Evolutionary conservation across 768 basidiomycete species (phyloP), one percentile per base, ranked within the genome.

Genomic region (Pleurotus giganteus): DNA sequence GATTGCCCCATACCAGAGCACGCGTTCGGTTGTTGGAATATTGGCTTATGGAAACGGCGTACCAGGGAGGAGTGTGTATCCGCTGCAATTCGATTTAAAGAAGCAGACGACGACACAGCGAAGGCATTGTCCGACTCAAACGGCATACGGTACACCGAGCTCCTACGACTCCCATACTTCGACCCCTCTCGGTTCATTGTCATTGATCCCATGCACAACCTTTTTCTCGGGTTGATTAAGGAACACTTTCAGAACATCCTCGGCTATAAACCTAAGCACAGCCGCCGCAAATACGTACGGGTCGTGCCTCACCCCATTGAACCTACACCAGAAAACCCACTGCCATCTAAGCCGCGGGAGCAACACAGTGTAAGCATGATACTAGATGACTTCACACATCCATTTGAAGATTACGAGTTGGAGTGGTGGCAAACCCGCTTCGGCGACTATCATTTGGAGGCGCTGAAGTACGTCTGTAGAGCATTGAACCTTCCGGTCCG

Each of bases 121-220:
- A 51, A 60, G 59, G 44, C 58, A 60, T 21, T 55, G 31, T 9
- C 68, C 54, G 54, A 58, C 31, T 39, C 53, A 13, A 37, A 59
- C 46, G 66, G 66, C 13, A 11, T 44, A 44, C n/a, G 54, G 34
- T 17, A 44, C 23, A 57, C 56, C 26, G 42, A 66, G 13, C 55
- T 65, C 2, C 55, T 57, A 12, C 17, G 50, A 5, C 43, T 69
- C 4, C 61, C 65, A 0, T 68, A 69, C 57, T 69, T 66, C 66
- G 51, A 65, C 19, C 60, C 58, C 9, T 59, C 56, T 2, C 15
- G 15, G 2, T 61, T 59, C 15, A 3, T 58, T 0, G 56, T 61
- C 1, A 47, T 68, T 4, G 63, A 69, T 17, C 34, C 55, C 1
- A 69, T 50, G 49, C 49, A 50, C 19, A 50, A 50, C 29, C 52